These are phyloP conservation scores for Lotus japonicus DNA, from an alignment of 306 rosid genomes.

Conservation along the genomic window DNA sequence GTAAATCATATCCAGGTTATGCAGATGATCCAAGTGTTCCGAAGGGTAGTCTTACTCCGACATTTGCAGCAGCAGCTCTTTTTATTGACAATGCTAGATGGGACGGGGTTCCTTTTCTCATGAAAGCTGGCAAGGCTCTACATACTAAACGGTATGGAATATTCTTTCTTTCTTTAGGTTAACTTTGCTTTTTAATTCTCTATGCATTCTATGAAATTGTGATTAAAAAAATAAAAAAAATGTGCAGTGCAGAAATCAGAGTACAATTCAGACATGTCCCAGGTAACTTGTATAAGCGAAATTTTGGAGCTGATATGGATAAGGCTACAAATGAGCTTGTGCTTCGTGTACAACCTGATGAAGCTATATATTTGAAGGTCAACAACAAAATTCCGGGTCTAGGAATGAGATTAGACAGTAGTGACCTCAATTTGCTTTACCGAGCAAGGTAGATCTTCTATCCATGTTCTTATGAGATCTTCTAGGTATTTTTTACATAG, in stretches of 20 bases:
- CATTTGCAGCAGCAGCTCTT: slow-evolving; percentile 95
- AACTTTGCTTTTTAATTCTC: neutral
- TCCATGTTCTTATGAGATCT: neutral
- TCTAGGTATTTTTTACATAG: too few relatives aligned
- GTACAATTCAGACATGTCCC: slow-evolving; percentile 97
- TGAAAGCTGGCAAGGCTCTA: slow-evolving; percentile 99
- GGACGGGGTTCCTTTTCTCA: slow-evolving; percentile 97
- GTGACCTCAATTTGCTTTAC: slow-evolving; percentile 83
- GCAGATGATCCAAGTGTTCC: slow-evolving; percentile 80
- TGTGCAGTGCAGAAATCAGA: slow-evolving; percentile 93
- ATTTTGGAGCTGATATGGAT: slow-evolving; percentile 83
- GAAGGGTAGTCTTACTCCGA: slow-evolving; percentile 78
- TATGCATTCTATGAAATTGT: slow-evolving; percentile 1
- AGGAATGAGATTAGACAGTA: slow-evolving; percentile 93
- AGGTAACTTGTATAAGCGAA: slow-evolving; percentile 85
- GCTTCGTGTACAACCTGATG: slow-evolving; percentile 96
- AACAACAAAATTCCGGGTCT: slow-evolving; percentile 97
- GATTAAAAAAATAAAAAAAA: slow-evolving; percentile 15
- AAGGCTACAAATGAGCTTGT: slow-evolving; percentile 95
- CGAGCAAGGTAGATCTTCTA: slow-evolving; percentile 54
- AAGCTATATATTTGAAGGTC: slow-evolving; percentile 92
- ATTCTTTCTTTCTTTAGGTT: neutral
- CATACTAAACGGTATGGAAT: slow-evolving; percentile 63
- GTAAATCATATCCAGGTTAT: slow-evolving; percentile 71
- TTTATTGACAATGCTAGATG: slow-evolving; percentile 90